Percentiles rank a stretch among this genome's conserved stretches.
These are phyloP conservation scores for Colletotrichum destructivum DNA, from an alignment of 2,329 filamentous ascomycete species.

Conservation along the genomic window DNA sequence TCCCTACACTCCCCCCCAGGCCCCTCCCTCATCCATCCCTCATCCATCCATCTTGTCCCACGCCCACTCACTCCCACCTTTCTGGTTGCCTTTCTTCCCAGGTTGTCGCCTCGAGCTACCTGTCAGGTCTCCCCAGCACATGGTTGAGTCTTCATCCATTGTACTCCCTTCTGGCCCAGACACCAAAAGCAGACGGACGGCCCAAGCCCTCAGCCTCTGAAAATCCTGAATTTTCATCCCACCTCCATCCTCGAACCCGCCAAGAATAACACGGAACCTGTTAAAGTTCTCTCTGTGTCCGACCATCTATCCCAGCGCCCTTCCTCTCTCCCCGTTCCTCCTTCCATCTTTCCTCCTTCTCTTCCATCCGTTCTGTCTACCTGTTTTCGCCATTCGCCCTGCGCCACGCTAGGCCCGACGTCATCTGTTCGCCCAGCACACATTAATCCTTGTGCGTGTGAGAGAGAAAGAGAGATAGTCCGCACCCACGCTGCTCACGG, in stretches of 20 bases:
- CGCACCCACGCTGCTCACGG: background rate
- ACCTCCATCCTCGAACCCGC: constrained; percentile 35
- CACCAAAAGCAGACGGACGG: constrained; percentile 21
- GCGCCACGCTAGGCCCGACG: constrained; percentile 42
- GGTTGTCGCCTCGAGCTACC: constrained; percentile 9
- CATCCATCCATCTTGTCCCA: too few relatives aligned
- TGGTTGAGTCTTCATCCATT: constrained; percentile 20
- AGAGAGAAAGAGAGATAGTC: too few relatives aligned
- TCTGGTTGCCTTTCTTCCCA: constrained; percentile 30
- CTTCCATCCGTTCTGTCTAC: constrained; percentile 11
- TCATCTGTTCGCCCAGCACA: constrained; percentile 39
- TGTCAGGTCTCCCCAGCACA: constrained; percentile 32
- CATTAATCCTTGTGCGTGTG: constrained; percentile 18
- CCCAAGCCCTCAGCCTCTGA: constrained; percentile 39
- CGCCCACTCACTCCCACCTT: constrained; percentile 4
- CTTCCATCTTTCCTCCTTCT: constrained; percentile 3
- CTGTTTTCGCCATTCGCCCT: constrained; percentile 33
- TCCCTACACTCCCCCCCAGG: background rate
- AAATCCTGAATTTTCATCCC: constrained; percentile 39
- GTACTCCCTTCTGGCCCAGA: constrained; percentile 10
- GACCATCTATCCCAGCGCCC: constrained; percentile 32
- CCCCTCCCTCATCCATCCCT: background rate
- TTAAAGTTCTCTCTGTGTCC: constrained; percentile 37
- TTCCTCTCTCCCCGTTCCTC: constrained; percentile 15
- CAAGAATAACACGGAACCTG: constrained; percentile 39